Conservation (phyloP, 169 alveolate genomes). For the Cryptosporidium parvum region DNA sequence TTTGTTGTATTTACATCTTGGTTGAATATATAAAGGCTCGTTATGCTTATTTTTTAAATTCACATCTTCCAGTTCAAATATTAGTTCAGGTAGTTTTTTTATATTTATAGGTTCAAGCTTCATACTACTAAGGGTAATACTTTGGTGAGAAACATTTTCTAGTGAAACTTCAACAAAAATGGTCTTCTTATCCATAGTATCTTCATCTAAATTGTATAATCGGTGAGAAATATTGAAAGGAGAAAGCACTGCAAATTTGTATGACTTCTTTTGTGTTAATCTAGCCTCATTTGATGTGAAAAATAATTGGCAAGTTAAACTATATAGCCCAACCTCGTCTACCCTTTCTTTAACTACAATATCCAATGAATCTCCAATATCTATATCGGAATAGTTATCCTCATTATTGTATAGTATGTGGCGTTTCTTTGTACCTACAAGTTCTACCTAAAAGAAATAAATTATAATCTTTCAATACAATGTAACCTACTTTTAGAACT, state of each 20-base stretch:
- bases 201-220: slow-evolving; percentile 5
- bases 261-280: slow-evolving; percentile 62
- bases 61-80: slow-evolving; percentile 8
- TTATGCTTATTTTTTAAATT: not conserved
- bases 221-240: slow-evolving; percentile 69
- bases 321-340: slow-evolving; percentile 68
- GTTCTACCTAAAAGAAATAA: slow-evolving; percentile 45
- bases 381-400: slow-evolving; percentile 43
- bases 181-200: not conserved
- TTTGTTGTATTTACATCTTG: slow-evolving; percentile 35
- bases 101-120: slow-evolving; percentile 10
- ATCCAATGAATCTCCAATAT: slow-evolving; percentile 68
- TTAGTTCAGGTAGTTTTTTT: slow-evolving; percentile 1
- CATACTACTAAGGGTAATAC: slow-evolving; percentile 20
- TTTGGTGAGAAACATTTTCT: slow-evolving; percentile 68
- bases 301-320: slow-evolving; percentile 54
- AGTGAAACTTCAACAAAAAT: slow-evolving; percentile 57
- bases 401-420: slow-evolving; percentile 36
- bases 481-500: slow-evolving; percentile 37
- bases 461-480: not conserved
- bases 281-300: slow-evolving; percentile 49
- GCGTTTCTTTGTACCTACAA: slow-evolving; percentile 38
- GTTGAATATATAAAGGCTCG: slow-evolving; percentile 30
- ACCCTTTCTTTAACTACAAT: slow-evolving; percentile 53
- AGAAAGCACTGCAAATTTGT: slow-evolving; percentile 66